These are phyloP conservation scores for Termitomyces sp. DNA, from an alignment of 768 basidiomycete genomes.

Conservation along the genomic window DNA sequence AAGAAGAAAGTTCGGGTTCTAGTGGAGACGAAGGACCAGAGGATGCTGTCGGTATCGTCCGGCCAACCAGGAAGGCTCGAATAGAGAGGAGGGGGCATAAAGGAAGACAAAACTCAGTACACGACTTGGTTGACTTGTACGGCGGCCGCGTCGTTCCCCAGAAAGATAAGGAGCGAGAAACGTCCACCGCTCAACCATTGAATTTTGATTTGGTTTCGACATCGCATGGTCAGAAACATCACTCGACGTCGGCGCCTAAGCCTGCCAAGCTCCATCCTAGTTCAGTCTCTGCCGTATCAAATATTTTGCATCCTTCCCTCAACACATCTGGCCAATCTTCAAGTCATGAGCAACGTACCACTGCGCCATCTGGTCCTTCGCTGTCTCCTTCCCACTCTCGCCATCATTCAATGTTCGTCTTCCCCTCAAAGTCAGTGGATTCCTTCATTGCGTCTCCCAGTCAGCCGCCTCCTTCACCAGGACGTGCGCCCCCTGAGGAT, in stretches of 20 bases:
- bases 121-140: conserved; percentile 79
- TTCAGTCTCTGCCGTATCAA: neutral
- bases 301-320: conserved; percentile 9
- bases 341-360: neutral
- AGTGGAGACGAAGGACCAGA: conserved; percentile 61
- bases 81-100: conserved; percentile 35
- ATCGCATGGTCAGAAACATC: conserved; percentile 4
- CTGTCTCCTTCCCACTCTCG: conserved; percentile 47
- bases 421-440: conserved; percentile 53
- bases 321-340: neutral
- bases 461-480: conserved; percentile 25
- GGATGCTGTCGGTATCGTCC: conserved; percentile 30
- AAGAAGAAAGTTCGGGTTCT: conserved; percentile 43
- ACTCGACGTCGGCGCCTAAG: neutral
- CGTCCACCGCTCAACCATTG: conserved; percentile 10
- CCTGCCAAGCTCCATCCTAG: conserved; percentile 2
- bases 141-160: conserved; percentile 50
- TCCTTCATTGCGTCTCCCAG: conserved; percentile 18
- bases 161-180: conserved; percentile 38
- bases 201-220: neutral
- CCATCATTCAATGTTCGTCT: conserved; percentile 80
- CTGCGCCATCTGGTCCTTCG: conserved; percentile 13
- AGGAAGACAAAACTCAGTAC: conserved; percentile 76
- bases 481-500: conserved; percentile 46
- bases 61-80: conserved; percentile 20